Evolutionary conservation across 1,139 yeast genomes (phyloP).

Genomic region (Yamadazyma blattariae): DNA sequence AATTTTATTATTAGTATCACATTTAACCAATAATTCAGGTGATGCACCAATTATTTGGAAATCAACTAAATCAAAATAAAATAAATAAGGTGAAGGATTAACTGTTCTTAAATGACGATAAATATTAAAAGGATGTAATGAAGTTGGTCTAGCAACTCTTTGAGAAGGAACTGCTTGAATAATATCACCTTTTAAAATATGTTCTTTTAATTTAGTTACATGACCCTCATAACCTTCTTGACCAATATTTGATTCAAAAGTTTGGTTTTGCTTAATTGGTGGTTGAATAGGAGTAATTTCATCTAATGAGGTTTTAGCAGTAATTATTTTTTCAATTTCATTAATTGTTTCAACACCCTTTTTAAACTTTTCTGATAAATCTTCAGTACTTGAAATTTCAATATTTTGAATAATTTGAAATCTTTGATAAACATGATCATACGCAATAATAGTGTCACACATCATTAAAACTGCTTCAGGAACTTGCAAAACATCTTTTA

Average conservation of each 20-base stretch:
- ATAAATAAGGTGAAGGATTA: constrained; percentile 95
- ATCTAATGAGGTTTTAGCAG: constrained; percentile 31
- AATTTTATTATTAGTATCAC: constrained; percentile 68
- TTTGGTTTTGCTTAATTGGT: constrained; percentile 61
- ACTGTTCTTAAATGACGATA: constrained; percentile 93
- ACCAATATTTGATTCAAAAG: constrained; percentile 84
- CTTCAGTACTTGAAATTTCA: constrained; percentile 37
- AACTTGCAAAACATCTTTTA: constrained; percentile 74
- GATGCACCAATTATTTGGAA: constrained; percentile 97
- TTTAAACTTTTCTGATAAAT: constrained; percentile 49
- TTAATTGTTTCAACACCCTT: constrained; percentile 57
- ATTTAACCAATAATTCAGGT: constrained; percentile 86
- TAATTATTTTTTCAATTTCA: constrained; percentile 51
- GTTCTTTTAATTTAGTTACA: constrained; percentile 71
- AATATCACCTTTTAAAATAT: constrained; percentile 86
- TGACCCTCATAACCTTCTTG: constrained; percentile 87
- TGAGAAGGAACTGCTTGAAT: constrained; percentile 98
- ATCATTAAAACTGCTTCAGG: constrained; percentile 94
- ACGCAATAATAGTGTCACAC: constrained; percentile 85
- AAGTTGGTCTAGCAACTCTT: constrained; percentile 91
- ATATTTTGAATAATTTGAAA: constrained; percentile 87
- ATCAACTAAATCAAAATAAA: constrained; percentile 85
- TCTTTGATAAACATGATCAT: constrained; percentile 90
- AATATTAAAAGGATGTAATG: constrained; percentile 92
- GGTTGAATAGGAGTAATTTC: constrained; percentile 56